Evolutionary conservation across 306 rosid genomes (phyloP), one percentile per base, ranked within the genome.

Genomic region (Ochetophila trinervis): DNA sequence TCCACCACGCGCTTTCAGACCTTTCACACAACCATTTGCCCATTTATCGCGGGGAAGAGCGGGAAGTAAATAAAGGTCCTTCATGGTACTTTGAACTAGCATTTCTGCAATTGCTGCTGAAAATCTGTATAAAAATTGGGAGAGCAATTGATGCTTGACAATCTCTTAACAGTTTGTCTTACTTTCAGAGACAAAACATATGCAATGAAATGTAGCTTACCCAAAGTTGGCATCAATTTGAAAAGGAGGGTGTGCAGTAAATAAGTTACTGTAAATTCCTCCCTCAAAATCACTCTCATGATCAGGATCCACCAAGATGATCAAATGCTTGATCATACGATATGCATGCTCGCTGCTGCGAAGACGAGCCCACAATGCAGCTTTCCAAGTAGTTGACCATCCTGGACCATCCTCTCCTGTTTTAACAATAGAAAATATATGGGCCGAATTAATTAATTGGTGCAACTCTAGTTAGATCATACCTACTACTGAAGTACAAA

Each of bases 391-490:
- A 67, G 97, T 86, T 48, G 97, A 91, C 97, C 97, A 91, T 63
- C 95, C 97, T 18, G 97, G 96, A 73, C 97, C 97, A 1, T 91
- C 97, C 47, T 86, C 95, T 60, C 97, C 97, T 91, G 79, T 77
- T 71, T 59, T 36, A 57, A 56, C 21, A 8, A 68, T 62, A 65
- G 8, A 66, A 76, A 67, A 63, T 59, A 51, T 51, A n/a, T 24
- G 24, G 13, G 19, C 16, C 19, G 21, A 11, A 19, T 12, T 37
- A n/a, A 18, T 13, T 20, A 61, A 12, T 5, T 15, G 47, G 22
- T 30, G 12, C 19, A 5, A 22, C 37, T 22, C 67, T 10, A 20
- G 34, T 22, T 20, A 54, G 59, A 54, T 24, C 6, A 54, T 13
- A 21, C 16, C 20, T 14, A 54, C n/a, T n/a, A 13, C 8, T n/a